phyloP scores from a whole-genome alignment of 192 early-diverging fungal species.

The Rhizophagus sp. region DNA sequence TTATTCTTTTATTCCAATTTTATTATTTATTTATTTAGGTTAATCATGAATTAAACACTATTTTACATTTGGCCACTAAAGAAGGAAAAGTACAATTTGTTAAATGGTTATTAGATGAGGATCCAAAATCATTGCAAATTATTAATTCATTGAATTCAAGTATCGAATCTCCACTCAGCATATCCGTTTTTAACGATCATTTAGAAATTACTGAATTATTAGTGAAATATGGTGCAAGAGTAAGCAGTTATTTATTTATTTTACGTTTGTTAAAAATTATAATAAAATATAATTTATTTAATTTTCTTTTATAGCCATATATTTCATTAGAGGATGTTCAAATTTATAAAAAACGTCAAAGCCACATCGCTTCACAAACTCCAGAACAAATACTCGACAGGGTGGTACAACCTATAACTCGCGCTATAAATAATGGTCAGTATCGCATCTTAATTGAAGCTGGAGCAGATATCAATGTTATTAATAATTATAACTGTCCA shows the following conservation, averaged over 20 bases:
- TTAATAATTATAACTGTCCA: too few relatives aligned
- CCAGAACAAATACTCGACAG: too few relatives aligned
- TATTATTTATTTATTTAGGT: constrained; percentile 9
- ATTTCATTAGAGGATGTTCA: constrained; percentile 6
- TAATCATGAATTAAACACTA: constrained; percentile 8
- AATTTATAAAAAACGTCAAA: background rate
- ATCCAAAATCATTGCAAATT: background rate
- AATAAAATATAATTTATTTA: background rate
- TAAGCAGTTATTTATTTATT: background rate
- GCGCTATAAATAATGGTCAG: background rate
- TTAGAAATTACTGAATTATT: background rate
- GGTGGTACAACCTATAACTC: background rate
- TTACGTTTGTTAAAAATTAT: background rate
- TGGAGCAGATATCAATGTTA: background rate
- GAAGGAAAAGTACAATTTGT: constrained; percentile 8
- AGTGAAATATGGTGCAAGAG: background rate
- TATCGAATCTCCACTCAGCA: background rate
- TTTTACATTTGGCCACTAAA: constrained; percentile 6
- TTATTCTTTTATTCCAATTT: background rate
- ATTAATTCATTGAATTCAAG: background rate
- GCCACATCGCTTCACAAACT: too few relatives aligned
- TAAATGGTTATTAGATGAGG: constrained; percentile 1
- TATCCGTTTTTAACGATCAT: background rate
- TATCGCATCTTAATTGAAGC: constrained; percentile 2
- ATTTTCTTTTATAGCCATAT: background rate